A percentile compares a stretch with the other conserved stretches of the same genome.
Evolutionary conservation across 2,329 filamentous ascomycete species (phyloP).

Genomic region (Fusarium phyllophilum): DNA sequence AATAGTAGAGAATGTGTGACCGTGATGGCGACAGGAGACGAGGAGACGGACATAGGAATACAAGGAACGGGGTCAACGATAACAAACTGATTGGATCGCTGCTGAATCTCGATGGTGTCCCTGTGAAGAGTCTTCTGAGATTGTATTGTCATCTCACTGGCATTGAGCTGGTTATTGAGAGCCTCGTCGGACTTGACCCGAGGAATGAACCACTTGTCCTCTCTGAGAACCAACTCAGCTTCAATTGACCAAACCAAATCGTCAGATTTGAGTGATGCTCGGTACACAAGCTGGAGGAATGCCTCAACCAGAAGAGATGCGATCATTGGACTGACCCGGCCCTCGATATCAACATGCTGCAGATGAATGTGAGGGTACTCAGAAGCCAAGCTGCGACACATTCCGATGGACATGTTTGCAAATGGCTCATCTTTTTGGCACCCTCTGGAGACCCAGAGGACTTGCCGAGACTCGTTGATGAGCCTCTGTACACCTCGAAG

Average conservation of each 20-base stretch:
- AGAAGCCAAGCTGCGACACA: slow-evolving; percentile 5
- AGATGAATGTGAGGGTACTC: slow-evolving; percentile 13
- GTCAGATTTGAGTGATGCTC: neutral
- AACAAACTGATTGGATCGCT: neutral
- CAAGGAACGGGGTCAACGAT: neutral
- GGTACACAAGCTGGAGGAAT: neutral
- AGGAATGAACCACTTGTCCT: neutral
- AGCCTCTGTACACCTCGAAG: slow-evolving; percentile 3
- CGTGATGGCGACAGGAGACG: neutral
- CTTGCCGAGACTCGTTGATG: neutral
- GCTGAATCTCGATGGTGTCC: neutral
- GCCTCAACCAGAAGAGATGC: neutral
- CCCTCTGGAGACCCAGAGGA: slow-evolving; percentile 5
- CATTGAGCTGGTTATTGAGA: neutral
- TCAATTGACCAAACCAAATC: neutral
- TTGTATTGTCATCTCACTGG: neutral
- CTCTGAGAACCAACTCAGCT: neutral
- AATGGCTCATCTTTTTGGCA: slow-evolving; percentile 2
- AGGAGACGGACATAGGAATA: neutral
- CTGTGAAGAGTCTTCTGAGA: neutral
- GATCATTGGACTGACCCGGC: neutral
- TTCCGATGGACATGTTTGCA: slow-evolving; percentile 10
- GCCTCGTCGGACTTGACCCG: neutral
- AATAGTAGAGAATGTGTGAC: neutral
- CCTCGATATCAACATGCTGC: slow-evolving; percentile 10